These are phyloP conservation scores for Cylindrotheca fusiformis DNA, from an alignment of 108 stramenopile genomes.

Conservation along the genomic window DNA sequence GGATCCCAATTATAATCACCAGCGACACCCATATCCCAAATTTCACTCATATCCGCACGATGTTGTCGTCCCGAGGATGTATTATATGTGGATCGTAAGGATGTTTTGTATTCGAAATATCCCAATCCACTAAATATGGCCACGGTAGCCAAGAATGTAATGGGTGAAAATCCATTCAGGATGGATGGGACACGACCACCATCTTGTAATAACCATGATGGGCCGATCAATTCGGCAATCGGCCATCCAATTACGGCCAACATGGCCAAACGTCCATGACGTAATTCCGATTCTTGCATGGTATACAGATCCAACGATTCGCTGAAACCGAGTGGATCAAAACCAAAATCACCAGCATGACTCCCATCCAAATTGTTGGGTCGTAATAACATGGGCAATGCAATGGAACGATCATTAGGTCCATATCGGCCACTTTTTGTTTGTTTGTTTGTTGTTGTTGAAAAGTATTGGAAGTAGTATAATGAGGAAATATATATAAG, in stretches of 20 bases:
- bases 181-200: constrained; percentile 65
- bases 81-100: constrained; percentile 42
- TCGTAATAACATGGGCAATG: constrained; percentile 71
- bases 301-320: constrained; percentile 37
- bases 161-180: constrained; percentile 74
- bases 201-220: constrained; percentile 63
- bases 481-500: too few species aligned
- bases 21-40: constrained; percentile 79
- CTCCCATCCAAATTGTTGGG: constrained; percentile 74
- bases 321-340: constrained; percentile 80
- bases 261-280: constrained; percentile 81
- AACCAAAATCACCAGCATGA: constrained; percentile 82
- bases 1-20: constrained; percentile 88
- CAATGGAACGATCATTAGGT: constrained; percentile 51
- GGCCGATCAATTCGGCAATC: constrained; percentile 66
- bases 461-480: too few species aligned
- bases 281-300: constrained; percentile 55
- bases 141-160: constrained; percentile 52
- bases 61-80: constrained; percentile 62
- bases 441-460: too few species aligned
- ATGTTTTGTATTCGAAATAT: constrained; percentile 69
- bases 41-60: constrained; percentile 55
- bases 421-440: constrained; percentile 77
- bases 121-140: constrained; percentile 59
- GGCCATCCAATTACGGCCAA: constrained; percentile 82